These are phyloP conservation scores for Pseudogymnoascus sp. DNA, from an alignment of 2,329 filamentous ascomycete species.

Conservation along the genomic window DNA sequence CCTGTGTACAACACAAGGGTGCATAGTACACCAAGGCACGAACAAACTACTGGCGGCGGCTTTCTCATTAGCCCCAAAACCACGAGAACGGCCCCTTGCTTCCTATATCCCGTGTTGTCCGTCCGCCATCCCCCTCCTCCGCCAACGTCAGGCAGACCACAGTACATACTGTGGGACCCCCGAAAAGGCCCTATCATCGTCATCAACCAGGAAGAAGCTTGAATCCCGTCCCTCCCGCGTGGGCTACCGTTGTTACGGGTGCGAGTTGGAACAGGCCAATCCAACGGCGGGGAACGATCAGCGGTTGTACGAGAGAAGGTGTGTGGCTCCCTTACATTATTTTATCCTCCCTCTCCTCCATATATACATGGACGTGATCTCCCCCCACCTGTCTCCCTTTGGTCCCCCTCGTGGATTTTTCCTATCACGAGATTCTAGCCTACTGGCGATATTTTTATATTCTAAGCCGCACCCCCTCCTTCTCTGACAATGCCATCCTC, in stretches of 20 bases:
- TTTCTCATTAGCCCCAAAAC: constrained; percentile 3
- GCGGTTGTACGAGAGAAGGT: neutral
- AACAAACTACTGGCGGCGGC: neutral
- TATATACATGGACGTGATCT: constrained; percentile 2
- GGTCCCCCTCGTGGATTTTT: neutral
- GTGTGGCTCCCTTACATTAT: constrained; percentile 1
- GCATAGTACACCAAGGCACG: neutral
- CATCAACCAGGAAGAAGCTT: constrained; percentile 4
- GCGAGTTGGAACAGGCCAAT: neutral
- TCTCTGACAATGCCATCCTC: neutral
- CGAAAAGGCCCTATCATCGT: neutral
- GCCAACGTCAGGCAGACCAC: neutral
- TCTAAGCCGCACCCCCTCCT: neutral
- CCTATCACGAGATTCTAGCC: neutral
- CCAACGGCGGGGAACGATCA: constrained; percentile 5
- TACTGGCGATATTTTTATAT: neutral
- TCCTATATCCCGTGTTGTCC: constrained; percentile 2
- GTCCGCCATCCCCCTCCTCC: neutral
- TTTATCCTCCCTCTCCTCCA: neutral
- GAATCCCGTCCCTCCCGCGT: constrained; percentile 4
- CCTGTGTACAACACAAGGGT: neutral
- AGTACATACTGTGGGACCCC: neutral
- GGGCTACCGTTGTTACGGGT: constrained; percentile 6
- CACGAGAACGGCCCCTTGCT: neutral
- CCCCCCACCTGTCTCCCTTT: neutral